Evolutionary conservation across 164 flowering plant species (phyloP).

Genomic region (grape (Vitis vinifera)): ASM3070453v1 NC_081806.1:2389501-2390000

Average conservation of each 20-base stretch:
- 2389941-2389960: constrained; percentile 61
- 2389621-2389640: too few relatives aligned
- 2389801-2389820: constrained; percentile 21
- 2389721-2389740: too few relatives aligned
- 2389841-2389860: constrained; percentile 42
- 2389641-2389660: too few relatives aligned
- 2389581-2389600: too few relatives aligned
- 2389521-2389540: too few relatives aligned
- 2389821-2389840: constrained; percentile 57
- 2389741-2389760: neutral
- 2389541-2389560: too few relatives aligned
- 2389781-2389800: neutral
- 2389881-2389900: constrained; percentile 66
- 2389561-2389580: too few relatives aligned
- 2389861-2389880: constrained; percentile 59
- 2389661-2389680: too few relatives aligned
- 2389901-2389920: constrained; percentile 74
- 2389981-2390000: neutral
- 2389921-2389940: constrained; percentile 79
- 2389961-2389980: neutral
- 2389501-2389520: too few relatives aligned
- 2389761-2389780: neutral
- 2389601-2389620: too few relatives aligned
- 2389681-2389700: too few relatives aligned
- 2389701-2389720: too few relatives aligned